Conservation (phyloP, 2,329 filamentous ascomycete genomes). For the Cytospora piceae region DNA sequence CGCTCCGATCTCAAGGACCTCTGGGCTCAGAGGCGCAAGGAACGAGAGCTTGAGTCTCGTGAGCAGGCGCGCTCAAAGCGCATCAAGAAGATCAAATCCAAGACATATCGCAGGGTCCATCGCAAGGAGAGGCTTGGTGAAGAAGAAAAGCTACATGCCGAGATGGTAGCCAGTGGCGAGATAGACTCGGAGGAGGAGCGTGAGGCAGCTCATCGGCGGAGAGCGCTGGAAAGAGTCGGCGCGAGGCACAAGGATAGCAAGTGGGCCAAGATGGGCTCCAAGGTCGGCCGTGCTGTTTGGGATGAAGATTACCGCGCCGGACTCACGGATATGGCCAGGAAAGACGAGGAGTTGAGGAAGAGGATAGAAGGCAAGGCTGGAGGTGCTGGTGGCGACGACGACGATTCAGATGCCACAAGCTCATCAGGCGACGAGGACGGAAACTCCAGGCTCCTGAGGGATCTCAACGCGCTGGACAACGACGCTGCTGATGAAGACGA, state of each 20-base stretch:
- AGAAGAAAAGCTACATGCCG: constrained; percentile 56
- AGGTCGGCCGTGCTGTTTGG: constrained; percentile 80
- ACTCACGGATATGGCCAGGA: constrained; percentile 77
- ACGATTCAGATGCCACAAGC: constrained; percentile 54
- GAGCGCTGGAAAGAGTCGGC: constrained; percentile 84
- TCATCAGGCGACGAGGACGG: constrained; percentile 64
- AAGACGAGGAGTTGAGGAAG: constrained; percentile 79
- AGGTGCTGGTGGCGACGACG: constrained; percentile 39
- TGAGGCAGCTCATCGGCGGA: constrained; percentile 68
- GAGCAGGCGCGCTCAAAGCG: constrained; percentile 88
- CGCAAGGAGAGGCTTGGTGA: constrained; percentile 69
- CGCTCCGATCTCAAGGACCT: constrained; percentile 71
- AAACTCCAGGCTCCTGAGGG: constrained; percentile 51
- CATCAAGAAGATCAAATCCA: constrained; percentile 99
- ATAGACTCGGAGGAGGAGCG: constrained; percentile 68
- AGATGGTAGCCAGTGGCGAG: constrained; percentile 57
- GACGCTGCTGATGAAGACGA: constrained; percentile 52
- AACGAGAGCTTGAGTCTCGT: constrained; percentile 82
- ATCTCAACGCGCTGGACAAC: constrained; percentile 48
- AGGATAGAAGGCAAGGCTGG: constrained; percentile 72
- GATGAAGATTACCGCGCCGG: constrained; percentile 82
- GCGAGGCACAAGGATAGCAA: constrained; percentile 86
- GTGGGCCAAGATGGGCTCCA: constrained; percentile 85
- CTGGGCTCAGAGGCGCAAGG: constrained; percentile 73
- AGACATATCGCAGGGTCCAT: constrained; percentile 89